Conservation (phyloP, 2,329 filamentous ascomycete genomes). For the Aspergillus tanneri region DNA sequence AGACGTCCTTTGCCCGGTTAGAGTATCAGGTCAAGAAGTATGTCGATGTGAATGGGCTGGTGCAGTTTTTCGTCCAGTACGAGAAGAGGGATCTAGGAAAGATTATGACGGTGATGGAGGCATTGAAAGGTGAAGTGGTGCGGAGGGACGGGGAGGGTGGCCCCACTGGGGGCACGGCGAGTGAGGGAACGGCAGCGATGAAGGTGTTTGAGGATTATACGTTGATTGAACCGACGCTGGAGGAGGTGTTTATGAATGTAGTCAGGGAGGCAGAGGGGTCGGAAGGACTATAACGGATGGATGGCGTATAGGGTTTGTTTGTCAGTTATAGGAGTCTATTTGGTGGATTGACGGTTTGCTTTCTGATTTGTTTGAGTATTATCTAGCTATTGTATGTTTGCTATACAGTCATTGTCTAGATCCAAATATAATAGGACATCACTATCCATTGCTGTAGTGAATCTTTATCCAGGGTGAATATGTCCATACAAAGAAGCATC, state of each 20-base stretch:
- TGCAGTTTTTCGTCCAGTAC: conserved; percentile 3
- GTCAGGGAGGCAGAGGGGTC: neutral
- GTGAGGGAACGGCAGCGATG: neutral
- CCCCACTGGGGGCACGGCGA: neutral
- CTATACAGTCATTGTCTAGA: no score
- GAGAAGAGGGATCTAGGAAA: neutral
- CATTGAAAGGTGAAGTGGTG: neutral
- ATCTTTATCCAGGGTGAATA: no score
- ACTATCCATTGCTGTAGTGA: no score
- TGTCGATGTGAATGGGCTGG: conserved; percentile 1
- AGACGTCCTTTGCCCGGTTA: neutral
- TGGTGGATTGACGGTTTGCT: no score
- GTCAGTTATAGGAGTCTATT: no score
- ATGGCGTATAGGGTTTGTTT: no score
- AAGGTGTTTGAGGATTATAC: neutral
- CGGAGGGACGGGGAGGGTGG: neutral
- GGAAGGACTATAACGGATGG: neutral
- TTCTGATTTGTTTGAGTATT: no score
- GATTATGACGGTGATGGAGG: neutral
- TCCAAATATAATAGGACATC: no score
- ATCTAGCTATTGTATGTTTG: no score
- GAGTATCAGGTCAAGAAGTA: neutral
- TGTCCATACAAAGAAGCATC: no score
- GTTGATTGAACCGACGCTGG: neutral
- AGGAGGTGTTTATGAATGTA: neutral